phyloP scores from a whole-genome alignment of 2,329 filamentous ascomycete species.

The Colletotrichum sp. region DNA sequence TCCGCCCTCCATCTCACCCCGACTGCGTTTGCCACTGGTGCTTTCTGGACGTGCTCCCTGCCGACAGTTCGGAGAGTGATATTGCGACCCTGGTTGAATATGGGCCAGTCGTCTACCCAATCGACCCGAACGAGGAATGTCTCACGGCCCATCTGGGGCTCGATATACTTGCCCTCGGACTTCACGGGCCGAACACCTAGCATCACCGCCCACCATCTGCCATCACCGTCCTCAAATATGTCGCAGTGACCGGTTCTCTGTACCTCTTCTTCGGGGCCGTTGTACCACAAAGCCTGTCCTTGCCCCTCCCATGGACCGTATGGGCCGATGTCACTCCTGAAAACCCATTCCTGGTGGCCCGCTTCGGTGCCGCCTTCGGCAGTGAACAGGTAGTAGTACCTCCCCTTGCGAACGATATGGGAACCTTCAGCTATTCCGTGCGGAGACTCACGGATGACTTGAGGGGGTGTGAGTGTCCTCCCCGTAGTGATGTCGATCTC shows the following conservation, averaged over 20 bases:
- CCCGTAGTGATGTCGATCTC: conserved; percentile 48
- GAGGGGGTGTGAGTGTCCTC: conserved; percentile 38
- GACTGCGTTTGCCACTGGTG: conserved; percentile 33
- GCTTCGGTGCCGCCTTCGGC: conserved; percentile 48
- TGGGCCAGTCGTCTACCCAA: conserved; percentile 57
- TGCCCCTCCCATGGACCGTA: conserved; percentile 56
- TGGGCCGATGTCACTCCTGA: conserved; percentile 45
- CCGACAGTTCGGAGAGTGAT: conserved; percentile 42
- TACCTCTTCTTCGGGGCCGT: conserved; percentile 50
- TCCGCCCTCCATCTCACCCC: conserved; percentile 32
- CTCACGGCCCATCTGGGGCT: conserved; percentile 50
- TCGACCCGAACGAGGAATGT: conserved; percentile 54
- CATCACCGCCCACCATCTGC: conserved; percentile 53
- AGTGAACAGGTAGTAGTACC: conserved; percentile 44
- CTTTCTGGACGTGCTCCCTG: conserved; percentile 25
- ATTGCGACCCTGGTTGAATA: conserved; percentile 51
- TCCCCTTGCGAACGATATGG: conserved; percentile 38
- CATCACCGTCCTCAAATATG: conserved; percentile 47
- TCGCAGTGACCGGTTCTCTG: conserved; percentile 56
- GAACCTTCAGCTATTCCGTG: conserved; percentile 47
- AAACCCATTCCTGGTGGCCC: conserved; percentile 58
- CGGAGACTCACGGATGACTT: conserved; percentile 39
- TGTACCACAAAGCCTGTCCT: conserved; percentile 48
- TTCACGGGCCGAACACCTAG: conserved; percentile 46
- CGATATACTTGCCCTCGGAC: conserved; percentile 31